These are phyloP conservation scores for Quillaja saponaria DNA, from an alignment of 306 rosid species.

Conservation along the genomic window DNA sequence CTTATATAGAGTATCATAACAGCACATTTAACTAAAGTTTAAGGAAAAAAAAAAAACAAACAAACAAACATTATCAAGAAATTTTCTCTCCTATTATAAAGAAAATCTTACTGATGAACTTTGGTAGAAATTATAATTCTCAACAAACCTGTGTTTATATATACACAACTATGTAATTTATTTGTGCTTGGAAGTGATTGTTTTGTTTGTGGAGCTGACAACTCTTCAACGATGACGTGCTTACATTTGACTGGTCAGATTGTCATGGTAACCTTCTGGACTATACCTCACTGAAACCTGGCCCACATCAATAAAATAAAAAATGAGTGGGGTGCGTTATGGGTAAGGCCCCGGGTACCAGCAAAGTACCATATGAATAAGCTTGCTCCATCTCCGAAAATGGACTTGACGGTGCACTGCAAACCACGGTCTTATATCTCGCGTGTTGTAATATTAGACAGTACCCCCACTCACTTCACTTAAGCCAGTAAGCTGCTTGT, in stretches of 20 bases:
- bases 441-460: slow-evolving; percentile 23
- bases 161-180: too few relatives aligned
- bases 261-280: slow-evolving; percentile 5
- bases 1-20: too few relatives aligned
- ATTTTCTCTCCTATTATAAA: too few relatives aligned
- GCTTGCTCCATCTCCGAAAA: not conserved
- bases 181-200: too few relatives aligned
- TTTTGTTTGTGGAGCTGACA: too few relatives aligned
- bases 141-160: too few relatives aligned
- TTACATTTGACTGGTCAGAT: slow-evolving; percentile 31
- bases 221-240: slow-evolving; percentile 5
- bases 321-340: slow-evolving; percentile 10
- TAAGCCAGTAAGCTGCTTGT: slow-evolving; percentile 4
- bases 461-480: not conserved
- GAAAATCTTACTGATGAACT: too few relatives aligned
- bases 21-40: too few relatives aligned
- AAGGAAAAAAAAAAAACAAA: too few relatives aligned
- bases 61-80: too few relatives aligned
- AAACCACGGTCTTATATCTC: slow-evolving; percentile 28
- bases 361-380: too few relatives aligned
- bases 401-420: not conserved
- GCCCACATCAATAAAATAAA: slow-evolving; percentile 34
- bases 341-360: slow-evolving; percentile 40
- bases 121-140: too few relatives aligned
- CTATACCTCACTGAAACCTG: slow-evolving; percentile 21